Conservation (phyloP, 176 grass and related monocot genomes). For the Pharus latifolius region DNA sequence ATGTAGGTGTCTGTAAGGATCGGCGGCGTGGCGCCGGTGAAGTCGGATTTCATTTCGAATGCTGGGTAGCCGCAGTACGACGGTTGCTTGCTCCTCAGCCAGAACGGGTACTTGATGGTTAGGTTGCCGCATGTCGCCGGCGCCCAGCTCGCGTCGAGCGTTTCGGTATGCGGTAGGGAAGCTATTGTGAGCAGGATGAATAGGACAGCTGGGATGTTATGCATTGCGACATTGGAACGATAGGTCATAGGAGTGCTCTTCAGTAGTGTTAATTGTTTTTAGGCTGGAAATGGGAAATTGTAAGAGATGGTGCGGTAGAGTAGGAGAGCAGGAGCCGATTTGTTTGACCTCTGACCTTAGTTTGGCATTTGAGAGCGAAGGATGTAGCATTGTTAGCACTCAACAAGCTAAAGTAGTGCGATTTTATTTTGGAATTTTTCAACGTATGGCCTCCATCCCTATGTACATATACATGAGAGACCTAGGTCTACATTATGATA, state of each 20-base stretch:
- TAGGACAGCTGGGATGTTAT: neutral
- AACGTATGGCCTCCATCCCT: too few relatives aligned
- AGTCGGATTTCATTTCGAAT: conserved; percentile 26
- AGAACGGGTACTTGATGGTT: conserved; percentile 55
- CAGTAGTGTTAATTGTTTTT: too few relatives aligned
- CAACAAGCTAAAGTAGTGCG: neutral
- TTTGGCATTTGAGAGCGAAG: neutral
- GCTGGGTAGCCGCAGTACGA: conserved; percentile 44
- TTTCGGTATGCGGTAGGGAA: neutral
- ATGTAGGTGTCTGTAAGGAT: conserved; percentile 12
- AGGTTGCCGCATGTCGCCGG: conserved; percentile 40
- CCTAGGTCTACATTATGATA: too few relatives aligned
- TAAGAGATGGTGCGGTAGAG: neutral
- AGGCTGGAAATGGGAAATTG: neutral
- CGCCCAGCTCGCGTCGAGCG: conserved; percentile 1
- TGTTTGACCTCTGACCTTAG: neutral
- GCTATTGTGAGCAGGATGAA: neutral
- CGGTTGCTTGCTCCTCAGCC: conserved; percentile 22
- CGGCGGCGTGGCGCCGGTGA: neutral
- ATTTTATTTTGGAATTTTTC: too few relatives aligned
- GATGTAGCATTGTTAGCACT: neutral
- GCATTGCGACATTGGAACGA: neutral
- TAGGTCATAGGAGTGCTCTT: neutral
- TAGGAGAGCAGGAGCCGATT: neutral
- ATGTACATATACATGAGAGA: too few relatives aligned